Base-by-base conservation (phyloP, 306 rosid species). In the Abrus precatorius region DNA sequence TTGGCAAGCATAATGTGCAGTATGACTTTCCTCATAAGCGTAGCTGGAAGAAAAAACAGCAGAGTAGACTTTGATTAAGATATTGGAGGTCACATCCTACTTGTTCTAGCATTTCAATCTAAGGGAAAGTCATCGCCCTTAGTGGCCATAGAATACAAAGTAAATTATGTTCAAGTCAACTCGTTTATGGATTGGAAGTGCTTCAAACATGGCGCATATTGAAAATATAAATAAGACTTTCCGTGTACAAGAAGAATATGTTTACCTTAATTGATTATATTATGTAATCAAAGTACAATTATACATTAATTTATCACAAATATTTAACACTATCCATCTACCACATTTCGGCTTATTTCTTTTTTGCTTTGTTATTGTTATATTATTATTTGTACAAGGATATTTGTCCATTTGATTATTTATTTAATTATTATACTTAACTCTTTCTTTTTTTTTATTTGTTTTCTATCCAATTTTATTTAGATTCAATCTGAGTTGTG, bases 181-280 rank as follows among this genome's bases (percentile, higher is more conserved):
- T 64, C 65, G 32, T 53, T 79, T 36, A 28, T 34, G 49, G 75
- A 72, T 55, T 55, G 72, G 27, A 72, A 75, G 83, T 84, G 86
- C 81, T 69, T 75, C 63, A 63, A 82, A 82, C 72, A 82, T 71
- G 86, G 88, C 78, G 82, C 90, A 73, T 60, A 68, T 49, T 41
- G 29, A 78, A 74, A 41, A 53, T 52, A 14, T 50, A 59, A 76
- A 56, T 55, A 52, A 52, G 2, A 55, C 74, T 10, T 85, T 80
- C 72, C 75, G 75, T 71, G 83, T 53, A 45, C 45, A 27, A 11
- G 54, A 84, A 64, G 40, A 71, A 75, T 65, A 54, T 62, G 29
- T 55, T 9, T 11, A 45, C 59, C 30, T 11, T 7, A 9, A 1
- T 71, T 36, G 5, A 60, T 73, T 67, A 34, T 6, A 78, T 77